Percentiles rank a stretch among this genome's conserved stretches.
These are phyloP conservation scores for Talaromyces piceae DNA, from an alignment of 2,329 filamentous ascomycete genomes.

Conservation along the genomic window DNA sequence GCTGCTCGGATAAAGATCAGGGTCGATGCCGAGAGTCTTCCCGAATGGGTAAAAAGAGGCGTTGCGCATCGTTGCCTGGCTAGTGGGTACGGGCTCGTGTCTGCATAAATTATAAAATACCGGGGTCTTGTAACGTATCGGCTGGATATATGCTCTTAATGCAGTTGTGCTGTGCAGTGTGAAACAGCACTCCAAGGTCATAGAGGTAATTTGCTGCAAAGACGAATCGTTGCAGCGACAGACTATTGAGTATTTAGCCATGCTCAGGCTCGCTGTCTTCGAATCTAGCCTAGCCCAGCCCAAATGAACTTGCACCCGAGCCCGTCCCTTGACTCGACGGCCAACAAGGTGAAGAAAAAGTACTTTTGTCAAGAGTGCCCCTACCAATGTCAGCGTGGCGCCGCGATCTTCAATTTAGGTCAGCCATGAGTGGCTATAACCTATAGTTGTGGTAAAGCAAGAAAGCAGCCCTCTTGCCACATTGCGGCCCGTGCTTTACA, in stretches of 20 bases:
- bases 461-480: neutral
- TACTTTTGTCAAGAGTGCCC: too few species aligned
- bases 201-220: too few species aligned
- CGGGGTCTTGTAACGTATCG: too few species aligned
- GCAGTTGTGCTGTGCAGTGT: neutral
- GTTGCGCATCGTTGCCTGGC: neutral
- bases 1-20: neutral
- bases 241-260: too few species aligned
- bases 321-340: too few species aligned
- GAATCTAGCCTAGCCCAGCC: too few species aligned
- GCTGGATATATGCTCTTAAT: too few species aligned
- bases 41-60: neutral
- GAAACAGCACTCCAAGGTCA: too few species aligned
- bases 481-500: neutral
- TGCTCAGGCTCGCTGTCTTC: too few species aligned
- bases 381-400: neutral
- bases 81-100: neutral
- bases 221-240: too few species aligned
- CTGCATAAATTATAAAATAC: neutral
- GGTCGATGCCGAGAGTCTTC: neutral
- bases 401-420: neutral
- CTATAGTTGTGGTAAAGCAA: neutral
- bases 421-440: neutral
- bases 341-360: too few species aligned
- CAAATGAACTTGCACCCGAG: too few species aligned